A percentile compares a stretch with the other conserved stretches of the same genome.
Conservation (phyloP, 2,329 filamentous ascomycete genomes). For the Monilinia fructigena region DNA sequence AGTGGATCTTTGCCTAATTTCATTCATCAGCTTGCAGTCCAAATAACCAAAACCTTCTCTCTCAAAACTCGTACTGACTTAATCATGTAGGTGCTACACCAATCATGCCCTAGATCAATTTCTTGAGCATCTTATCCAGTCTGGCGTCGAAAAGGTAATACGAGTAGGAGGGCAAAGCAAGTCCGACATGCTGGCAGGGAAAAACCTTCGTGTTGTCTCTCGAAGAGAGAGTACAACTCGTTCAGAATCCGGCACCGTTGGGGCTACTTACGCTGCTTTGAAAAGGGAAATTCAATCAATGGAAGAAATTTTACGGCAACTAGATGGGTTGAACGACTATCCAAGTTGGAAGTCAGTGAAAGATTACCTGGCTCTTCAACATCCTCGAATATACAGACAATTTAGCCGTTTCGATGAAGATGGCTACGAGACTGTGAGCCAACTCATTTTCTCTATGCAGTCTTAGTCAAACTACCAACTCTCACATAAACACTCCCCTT, state of each 20-base stretch:
- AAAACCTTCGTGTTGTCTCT: constrained; percentile 33
- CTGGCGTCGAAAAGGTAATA: constrained; percentile 48
- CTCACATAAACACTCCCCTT: background rate
- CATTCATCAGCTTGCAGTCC: constrained; percentile 40
- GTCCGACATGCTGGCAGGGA: constrained; percentile 29
- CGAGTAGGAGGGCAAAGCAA: constrained; percentile 45
- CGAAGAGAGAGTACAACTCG: constrained; percentile 26
- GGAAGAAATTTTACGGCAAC: constrained; percentile 7
- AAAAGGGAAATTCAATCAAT: constrained; percentile 24
- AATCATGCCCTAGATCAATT: constrained; percentile 43
- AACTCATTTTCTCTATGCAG: background rate
- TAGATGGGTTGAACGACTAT: constrained; percentile 24
- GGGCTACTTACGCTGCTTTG: constrained; percentile 22
- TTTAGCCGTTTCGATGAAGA: constrained; percentile 29
- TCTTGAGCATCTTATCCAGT: constrained; percentile 49
- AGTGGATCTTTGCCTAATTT: constrained; percentile 20
- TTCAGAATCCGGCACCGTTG: constrained; percentile 26
- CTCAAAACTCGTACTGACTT: background rate
- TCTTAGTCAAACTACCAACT: background rate
- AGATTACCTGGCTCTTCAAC: constrained; percentile 21
- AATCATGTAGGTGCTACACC: constrained; percentile 37
- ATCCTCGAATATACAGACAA: constrained; percentile 28
- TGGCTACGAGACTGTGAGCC: constrained; percentile 26
- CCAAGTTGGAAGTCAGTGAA: constrained; percentile 25
- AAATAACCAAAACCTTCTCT: constrained; percentile 36